These are phyloP conservation scores for Sordariomycetes sp. DNA, from an alignment of 2,329 filamentous ascomycete species.

Conservation along the genomic window DNA sequence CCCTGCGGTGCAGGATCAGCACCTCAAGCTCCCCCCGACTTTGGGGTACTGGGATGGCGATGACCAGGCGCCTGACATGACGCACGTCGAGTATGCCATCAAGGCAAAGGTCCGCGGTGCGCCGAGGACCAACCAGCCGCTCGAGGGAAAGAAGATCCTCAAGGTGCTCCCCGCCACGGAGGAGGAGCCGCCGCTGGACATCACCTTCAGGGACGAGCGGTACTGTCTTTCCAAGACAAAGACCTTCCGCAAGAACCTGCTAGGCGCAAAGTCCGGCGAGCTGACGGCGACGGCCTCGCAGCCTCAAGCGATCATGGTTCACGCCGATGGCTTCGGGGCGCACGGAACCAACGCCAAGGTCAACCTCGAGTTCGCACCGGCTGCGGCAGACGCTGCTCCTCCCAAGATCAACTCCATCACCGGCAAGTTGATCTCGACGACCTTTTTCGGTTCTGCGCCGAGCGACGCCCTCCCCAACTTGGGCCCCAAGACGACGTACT, in stretches of 20 bases:
- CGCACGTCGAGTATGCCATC: constrained; percentile 42
- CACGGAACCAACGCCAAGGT: constrained; percentile 32
- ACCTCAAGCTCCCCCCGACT: constrained; percentile 43
- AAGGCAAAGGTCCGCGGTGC: constrained; percentile 31
- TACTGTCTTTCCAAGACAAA: constrained; percentile 43
- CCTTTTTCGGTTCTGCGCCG: constrained; percentile 39
- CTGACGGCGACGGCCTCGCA: constrained; percentile 35
- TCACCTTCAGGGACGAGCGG: constrained; percentile 35
- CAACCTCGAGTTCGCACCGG: constrained; percentile 37
- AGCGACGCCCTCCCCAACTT: constrained; percentile 40
- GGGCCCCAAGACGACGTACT: constrained; percentile 30
- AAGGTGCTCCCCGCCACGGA: constrained; percentile 41
- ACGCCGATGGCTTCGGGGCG: constrained; percentile 35
- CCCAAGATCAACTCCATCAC: constrained; percentile 39
- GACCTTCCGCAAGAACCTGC: constrained; percentile 41
- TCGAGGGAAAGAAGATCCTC: constrained; percentile 34
- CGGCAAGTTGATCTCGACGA: constrained; percentile 41
- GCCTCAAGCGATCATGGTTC: constrained; percentile 38
- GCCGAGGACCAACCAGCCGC: constrained; percentile 11
- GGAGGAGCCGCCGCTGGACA: constrained; percentile 41
- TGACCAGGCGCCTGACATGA: constrained; percentile 46
- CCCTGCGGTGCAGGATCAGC: constrained; percentile 38
- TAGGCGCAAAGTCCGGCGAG: constrained; percentile 40
- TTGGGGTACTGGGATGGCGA: constrained; percentile 43
- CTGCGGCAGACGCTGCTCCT: constrained; percentile 28